phyloP scores from a whole-genome alignment of 306 rosid genomes.

The Ceratonia siliqua region DNA sequence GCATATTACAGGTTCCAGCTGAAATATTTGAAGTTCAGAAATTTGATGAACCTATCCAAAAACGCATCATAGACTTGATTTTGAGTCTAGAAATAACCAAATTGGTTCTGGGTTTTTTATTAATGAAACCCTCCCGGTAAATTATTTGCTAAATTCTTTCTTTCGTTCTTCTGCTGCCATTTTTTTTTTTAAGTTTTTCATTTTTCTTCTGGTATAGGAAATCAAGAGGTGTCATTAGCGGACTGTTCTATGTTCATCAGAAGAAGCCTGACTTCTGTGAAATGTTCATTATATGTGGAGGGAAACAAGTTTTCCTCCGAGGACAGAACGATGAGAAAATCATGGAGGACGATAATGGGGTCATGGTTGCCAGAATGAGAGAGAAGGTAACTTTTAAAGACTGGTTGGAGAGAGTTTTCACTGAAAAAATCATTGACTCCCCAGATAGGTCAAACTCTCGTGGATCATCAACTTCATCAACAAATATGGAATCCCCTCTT shows the following conservation, averaged over 20 bases:
- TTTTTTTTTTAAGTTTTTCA: not conserved
- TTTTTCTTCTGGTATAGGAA: slow-evolving; percentile 49
- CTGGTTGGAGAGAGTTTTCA: slow-evolving; percentile 73
- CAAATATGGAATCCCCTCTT: slow-evolving; percentile 38
- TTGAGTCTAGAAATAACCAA: slow-evolving; percentile 57
- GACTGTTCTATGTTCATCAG: slow-evolving; percentile 64
- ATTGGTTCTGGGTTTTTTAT: slow-evolving; percentile 66
- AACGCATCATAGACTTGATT: slow-evolving; percentile 59
- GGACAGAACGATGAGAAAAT: slow-evolving; percentile 57
- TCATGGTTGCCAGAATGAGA: slow-evolving; percentile 54
- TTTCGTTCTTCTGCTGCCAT: not conserved
- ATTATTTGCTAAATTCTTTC: not conserved
- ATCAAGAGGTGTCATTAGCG: slow-evolving; percentile 65
- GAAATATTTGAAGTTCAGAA: slow-evolving; percentile 55
- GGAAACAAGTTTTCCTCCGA: slow-evolving; percentile 66
- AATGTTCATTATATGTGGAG: slow-evolving; percentile 69
- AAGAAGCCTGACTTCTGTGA: slow-evolving; percentile 76
- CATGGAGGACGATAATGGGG: slow-evolving; percentile 82
- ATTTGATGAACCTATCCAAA: slow-evolving; percentile 61
- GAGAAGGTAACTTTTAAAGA: slow-evolving; percentile 57
- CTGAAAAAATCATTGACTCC: slow-evolving; percentile 46
- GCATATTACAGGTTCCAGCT: slow-evolving; percentile 55
- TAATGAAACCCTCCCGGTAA: slow-evolving; percentile 67
- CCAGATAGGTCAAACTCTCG: not conserved
- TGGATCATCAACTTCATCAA: slow-evolving; percentile 41